Evolutionary conservation across 2,329 filamentous ascomycete species (phyloP).

Genomic region (Chaetomiaceae sp.): DNA sequence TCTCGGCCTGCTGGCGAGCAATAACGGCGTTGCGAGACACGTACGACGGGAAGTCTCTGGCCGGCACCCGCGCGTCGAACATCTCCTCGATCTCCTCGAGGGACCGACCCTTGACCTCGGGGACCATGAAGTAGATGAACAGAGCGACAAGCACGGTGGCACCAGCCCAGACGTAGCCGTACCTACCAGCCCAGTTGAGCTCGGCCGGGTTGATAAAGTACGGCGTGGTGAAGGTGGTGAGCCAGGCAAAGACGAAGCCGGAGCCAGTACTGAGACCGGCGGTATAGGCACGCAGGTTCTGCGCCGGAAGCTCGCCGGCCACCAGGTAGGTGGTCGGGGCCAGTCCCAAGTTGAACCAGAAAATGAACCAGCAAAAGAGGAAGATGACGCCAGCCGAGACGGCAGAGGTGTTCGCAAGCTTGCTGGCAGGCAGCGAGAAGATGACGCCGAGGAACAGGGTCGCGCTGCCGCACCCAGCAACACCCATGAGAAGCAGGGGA

Average conservation of each 20-base stretch:
- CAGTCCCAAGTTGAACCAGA: not conserved
- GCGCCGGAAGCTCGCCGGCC: not conserved
- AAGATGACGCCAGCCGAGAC: not conserved
- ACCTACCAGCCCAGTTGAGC: not conserved
- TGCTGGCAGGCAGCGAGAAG: not conserved
- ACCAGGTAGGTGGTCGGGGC: not conserved
- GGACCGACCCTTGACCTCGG: not conserved
- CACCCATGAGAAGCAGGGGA: not conserved
- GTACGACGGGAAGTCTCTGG: not conserved
- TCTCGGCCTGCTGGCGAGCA: not conserved
- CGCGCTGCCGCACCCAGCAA: not conserved
- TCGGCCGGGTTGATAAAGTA: not conserved
- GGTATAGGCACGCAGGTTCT: not conserved
- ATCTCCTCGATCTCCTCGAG: not conserved
- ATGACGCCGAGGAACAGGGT: not conserved
- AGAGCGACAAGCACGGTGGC: not conserved
- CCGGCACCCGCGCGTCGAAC: not conserved
- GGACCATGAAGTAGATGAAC: not conserved
- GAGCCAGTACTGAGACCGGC: not conserved
- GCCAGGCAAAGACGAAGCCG: not conserved
- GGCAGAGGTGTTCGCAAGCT: not conserved
- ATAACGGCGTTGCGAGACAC: not conserved
- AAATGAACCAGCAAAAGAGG: not conserved
- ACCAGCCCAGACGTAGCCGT: not conserved
- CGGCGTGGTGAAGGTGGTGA: not conserved